Percentiles rank a stretch among this genome's conserved stretches.
Evolutionary conservation across 2,329 filamentous ascomycete genomes (phyloP).

Genomic region (Diaporthe velutina): DNA sequence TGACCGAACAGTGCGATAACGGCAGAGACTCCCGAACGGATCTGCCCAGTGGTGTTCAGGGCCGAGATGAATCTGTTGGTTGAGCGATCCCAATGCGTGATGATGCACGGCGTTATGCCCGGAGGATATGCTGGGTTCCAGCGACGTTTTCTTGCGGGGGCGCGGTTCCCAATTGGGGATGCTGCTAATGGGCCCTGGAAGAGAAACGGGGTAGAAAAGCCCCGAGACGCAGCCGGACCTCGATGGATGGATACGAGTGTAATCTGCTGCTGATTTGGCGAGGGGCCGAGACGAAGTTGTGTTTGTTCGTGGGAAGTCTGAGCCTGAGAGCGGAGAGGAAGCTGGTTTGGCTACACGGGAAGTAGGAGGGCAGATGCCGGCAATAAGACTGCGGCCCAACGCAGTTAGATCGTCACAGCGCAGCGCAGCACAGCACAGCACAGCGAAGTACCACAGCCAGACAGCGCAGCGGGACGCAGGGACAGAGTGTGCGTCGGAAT

Average conservation of each 20-base stretch:
- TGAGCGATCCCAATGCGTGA: slow-evolving; percentile 11
- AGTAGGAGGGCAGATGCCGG: slow-evolving; percentile 1
- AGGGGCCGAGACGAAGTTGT: slow-evolving; percentile 4
- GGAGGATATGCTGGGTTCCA: slow-evolving; percentile 10
- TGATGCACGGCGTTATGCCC: slow-evolving; percentile 16
- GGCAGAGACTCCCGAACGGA: slow-evolving; percentile 10
- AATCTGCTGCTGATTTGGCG: slow-evolving; percentile 25
- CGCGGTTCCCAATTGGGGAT: slow-evolving; percentile 20
- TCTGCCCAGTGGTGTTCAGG: slow-evolving; percentile 9
- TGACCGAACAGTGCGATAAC: slow-evolving; percentile 35
- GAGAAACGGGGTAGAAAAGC: slow-evolving; percentile 20
- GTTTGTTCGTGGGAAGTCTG: slow-evolving; percentile 1
- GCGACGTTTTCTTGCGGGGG: slow-evolving; percentile 28
- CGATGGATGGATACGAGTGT: slow-evolving; percentile 20
- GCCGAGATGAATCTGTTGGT: slow-evolving; percentile 11
- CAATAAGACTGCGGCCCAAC: slow-evolving; percentile 30
- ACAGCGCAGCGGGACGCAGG: too few relatives aligned
- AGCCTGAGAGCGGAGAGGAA: background rate
- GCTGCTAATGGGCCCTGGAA: slow-evolving; percentile 5
- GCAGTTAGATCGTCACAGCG: slow-evolving; percentile 10
- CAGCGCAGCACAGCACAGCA: slow-evolving; percentile 11
- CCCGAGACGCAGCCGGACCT: slow-evolving; percentile 26
- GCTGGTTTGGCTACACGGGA: slow-evolving; percentile 12
- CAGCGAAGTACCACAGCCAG: too few relatives aligned
- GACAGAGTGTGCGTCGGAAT: background rate